Evolutionary conservation across 495 filamentous ascomycete genomes (phyloP).

Genomic region (Penicillium taxi): DNA sequence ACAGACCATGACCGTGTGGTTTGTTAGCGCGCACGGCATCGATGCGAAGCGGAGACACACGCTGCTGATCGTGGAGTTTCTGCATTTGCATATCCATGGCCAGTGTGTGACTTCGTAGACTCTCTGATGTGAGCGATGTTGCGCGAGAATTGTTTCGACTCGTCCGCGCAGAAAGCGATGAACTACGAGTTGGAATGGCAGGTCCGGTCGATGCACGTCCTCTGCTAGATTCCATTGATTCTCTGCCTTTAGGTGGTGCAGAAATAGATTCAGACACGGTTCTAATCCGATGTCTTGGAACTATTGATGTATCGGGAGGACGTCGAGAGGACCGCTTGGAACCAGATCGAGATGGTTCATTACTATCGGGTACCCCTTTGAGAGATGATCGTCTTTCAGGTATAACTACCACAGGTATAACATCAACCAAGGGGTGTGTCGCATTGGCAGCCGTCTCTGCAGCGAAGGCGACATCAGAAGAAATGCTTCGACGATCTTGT

Average conservation of each 20-base stretch:
- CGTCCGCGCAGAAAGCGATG: conserved; percentile 64
- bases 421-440: conserved; percentile 42
- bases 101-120: conserved; percentile 51
- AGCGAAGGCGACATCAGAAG: conserved; percentile 50
- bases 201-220: conserved; percentile 36
- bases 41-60: conserved; percentile 19
- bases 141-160: conserved; percentile 59
- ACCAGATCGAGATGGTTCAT: conserved; percentile 28
- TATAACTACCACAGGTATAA: conserved; percentile 65
- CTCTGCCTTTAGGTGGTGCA: conserved; percentile 15
- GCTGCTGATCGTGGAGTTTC: conserved; percentile 16
- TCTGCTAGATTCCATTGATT: too few relatives aligned
- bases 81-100: conserved; percentile 30
- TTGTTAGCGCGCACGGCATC: conserved; percentile 10
- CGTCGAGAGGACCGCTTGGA: conserved; percentile 30
- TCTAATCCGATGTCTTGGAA: conserved; percentile 23
- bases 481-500: conserved; percentile 47
- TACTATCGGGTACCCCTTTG: conserved; percentile 39
- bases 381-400: conserved; percentile 61
- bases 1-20: conserved; percentile 3
- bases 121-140: conserved; percentile 52
- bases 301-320: conserved; percentile 26
- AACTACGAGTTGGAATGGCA: conserved; percentile 51
- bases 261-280: conserved; percentile 35
- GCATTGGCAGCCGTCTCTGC: conserved; percentile 42